Percentiles rank a stretch among this genome's conserved stretches.
Evolutionary conservation across 169 alveolate species (phyloP).

Genomic region (Theileria equi): DNA sequence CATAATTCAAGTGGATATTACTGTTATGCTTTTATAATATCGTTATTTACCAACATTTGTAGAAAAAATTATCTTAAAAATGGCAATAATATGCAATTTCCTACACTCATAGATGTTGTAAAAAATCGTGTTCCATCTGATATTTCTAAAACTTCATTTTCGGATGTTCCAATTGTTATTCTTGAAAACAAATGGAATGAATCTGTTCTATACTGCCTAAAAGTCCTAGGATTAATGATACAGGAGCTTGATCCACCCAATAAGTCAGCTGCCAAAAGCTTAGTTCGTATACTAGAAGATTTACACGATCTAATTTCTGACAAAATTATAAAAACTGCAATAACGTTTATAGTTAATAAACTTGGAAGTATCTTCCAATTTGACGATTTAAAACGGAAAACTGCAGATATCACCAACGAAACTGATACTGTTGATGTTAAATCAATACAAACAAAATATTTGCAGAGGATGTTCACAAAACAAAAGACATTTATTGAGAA

Average conservation of each 20-base stretch:
- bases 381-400: too few relatives aligned
- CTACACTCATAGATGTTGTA: too few relatives aligned
- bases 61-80: too few relatives aligned
- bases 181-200: constrained; percentile 33
- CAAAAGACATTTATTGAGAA: constrained; percentile 7
- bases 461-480: constrained; percentile 9
- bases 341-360: neutral
- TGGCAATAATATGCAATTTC: too few relatives aligned
- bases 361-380: neutral
- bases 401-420: too few relatives aligned
- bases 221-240: constrained; percentile 5
- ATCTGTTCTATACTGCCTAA: constrained; percentile 17
- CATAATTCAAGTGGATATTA: neutral
- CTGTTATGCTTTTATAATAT: neutral
- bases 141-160: too few relatives aligned
- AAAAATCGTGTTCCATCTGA: too few relatives aligned
- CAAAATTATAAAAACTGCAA: constrained; percentile 6
- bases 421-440: too few relatives aligned
- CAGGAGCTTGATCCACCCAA: neutral
- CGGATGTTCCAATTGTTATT: too few relatives aligned
- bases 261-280: neutral
- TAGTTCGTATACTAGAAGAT: neutral
- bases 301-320: neutral
- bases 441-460: constrained; percentile 18
- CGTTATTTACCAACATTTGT: neutral